Conservation (phyloP, 352 stramenopile genomes). For the Elongisporangium anandrum region DNA sequence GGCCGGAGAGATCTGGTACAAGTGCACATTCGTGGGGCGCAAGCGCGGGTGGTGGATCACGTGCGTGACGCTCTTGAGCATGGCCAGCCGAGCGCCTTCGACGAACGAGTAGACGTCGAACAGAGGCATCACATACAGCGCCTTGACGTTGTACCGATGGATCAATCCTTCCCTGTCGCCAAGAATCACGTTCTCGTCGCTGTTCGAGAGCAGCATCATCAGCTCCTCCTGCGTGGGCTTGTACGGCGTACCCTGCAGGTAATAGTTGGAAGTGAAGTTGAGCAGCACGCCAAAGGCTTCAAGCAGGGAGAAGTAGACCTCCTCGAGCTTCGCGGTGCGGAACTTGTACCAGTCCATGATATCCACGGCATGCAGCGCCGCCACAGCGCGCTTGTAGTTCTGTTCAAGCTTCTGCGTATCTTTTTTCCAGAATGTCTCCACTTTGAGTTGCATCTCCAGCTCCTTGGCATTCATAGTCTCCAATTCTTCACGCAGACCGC, state of each 20-base stretch:
- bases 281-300: conserved; percentile 65
- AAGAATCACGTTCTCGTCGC: conserved; percentile 76
- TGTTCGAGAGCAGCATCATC: conserved; percentile 63
- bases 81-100: conserved; percentile 49
- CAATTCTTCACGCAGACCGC: conserved; percentile 28
- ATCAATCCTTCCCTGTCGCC: conserved; percentile 78
- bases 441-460: conserved; percentile 70
- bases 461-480: conserved; percentile 46
- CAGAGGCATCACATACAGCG: conserved; percentile 70
- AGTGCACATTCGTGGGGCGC: conserved; percentile 52
- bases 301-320: conserved; percentile 50
- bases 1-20: conserved; percentile 60
- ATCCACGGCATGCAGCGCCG: conserved; percentile 38
- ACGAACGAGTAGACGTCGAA: conserved; percentile 82
- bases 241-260: conserved; percentile 33
- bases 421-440: conserved; percentile 75
- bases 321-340: conserved; percentile 54
- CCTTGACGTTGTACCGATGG: conserved; percentile 73
- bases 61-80: conserved; percentile 56
- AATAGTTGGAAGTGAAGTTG: conserved; percentile 71
- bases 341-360: conserved; percentile 77
- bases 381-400: conserved; percentile 63
- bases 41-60: conserved; percentile 74
- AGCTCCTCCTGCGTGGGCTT: conserved; percentile 55
- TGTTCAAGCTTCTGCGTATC: conserved; percentile 45